Evolutionary conservation across 1,139 yeast species (phyloP).

Genomic region (Sugiyamaella pinicola): DNA sequence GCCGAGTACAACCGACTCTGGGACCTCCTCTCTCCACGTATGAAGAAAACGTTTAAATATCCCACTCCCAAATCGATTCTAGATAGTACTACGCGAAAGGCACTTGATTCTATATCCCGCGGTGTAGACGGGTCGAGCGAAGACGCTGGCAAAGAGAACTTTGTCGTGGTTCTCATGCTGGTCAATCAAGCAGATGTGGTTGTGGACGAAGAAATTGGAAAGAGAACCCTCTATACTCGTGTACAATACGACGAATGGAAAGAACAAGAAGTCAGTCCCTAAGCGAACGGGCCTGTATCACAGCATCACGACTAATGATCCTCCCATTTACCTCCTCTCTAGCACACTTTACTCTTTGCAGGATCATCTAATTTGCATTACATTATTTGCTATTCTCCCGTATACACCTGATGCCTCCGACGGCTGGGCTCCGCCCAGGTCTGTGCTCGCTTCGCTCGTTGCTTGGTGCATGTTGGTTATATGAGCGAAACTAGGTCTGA

Average conservation of each 20-base stretch:
- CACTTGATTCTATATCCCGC: conserved; percentile 69
- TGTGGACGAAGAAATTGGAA: conserved; percentile 48
- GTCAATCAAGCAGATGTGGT: conserved; percentile 73
- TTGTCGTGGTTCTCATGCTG: conserved; percentile 68
- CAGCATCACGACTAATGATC: background rate
- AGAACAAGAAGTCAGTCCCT: conserved; percentile 79
- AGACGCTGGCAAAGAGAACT: conserved; percentile 67
- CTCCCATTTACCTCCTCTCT: background rate
- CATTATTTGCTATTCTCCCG: background rate
- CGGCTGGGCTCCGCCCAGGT: no score
- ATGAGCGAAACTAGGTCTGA: no score
- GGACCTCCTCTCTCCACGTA: conserved; percentile 56
- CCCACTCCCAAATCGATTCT: conserved; percentile 68
- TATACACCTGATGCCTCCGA: background rate
- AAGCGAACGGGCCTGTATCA: background rate
- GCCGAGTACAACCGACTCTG: conserved; percentile 65
- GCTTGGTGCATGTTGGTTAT: no score
- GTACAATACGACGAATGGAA: conserved; percentile 61
- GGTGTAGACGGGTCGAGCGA: conserved; percentile 85
- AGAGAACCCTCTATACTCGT: conserved; percentile 49
- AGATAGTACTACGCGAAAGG: conserved; percentile 57
- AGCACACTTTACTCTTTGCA: background rate
- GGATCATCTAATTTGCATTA: background rate
- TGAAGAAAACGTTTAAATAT: conserved; percentile 67
- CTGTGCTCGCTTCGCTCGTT: no score